Base-by-base conservation (phyloP, 805 yeast genomes). In the Metschnikowia kofuensis region DNA sequence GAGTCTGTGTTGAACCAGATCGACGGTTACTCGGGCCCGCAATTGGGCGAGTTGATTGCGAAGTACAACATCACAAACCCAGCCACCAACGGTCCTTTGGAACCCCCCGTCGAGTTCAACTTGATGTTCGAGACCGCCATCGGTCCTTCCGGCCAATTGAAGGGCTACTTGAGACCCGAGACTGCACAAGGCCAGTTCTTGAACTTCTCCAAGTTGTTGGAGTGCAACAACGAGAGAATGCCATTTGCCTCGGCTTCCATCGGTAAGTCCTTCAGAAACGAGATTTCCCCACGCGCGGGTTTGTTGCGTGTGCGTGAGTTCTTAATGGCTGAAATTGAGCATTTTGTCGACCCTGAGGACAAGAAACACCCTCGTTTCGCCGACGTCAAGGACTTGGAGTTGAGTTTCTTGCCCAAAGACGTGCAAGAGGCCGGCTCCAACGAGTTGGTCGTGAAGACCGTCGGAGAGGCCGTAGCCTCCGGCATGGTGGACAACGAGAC, bases 171-270 rank as follows among this genome's bases (percentile, higher is more conserved):
- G 66, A 85, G 99, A 73, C 99, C 99, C 53, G 99, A 94, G 77
- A 94, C 99, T 55, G 99, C 99, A 27, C 99, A 94, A 78, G 99
- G 99, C 65, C 99, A 94, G 76, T 94, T 94, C 70, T 79, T 94
- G 66, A 94, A 94, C 79, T 94, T 94, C 75, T 82, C 83, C 77
- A 95, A 92, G 73, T 79, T 94, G 63, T 81, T 89, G 62, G 99
- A 94, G 64, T 88, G 84, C 78, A 94, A 94, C 82, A 94, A 94
- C 75, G 84, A 86, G 70, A 87, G 84, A 70, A 91, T 95, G 92
- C 99, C 99, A 50, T 94, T 94, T 71, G 99, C 99, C n/a, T 89
- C 97, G 55, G 99, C 99, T 45, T 87, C 97, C 35, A 89, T 94
- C 64, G 99, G 99, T 67, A 94, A 94, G 73, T 91, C 98, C 12